Evolutionary conservation across 129 eudicot genomes (phyloP), one percentile per base, ranked within the genome.

Genomic region (Artemisia argyi): DNA sequence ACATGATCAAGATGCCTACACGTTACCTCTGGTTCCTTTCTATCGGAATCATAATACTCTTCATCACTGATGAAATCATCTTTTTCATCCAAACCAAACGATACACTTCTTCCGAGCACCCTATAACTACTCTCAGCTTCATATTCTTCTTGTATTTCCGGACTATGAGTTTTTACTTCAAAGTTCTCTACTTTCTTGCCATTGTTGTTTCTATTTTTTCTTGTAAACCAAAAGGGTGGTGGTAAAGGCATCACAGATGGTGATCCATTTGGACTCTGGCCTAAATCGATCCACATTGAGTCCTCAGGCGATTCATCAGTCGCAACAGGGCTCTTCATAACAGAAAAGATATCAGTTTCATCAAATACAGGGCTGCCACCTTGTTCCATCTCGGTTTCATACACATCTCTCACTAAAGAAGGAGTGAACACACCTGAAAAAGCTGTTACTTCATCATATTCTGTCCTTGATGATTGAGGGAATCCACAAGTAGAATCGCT

Each of bases 1-100:
- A 85, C 85, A 70, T 93, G 98, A 76, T 93, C 98, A 17, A 93
- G 96, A 81, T 93, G 97, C 77, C 82, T 79, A 75, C 95, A 93
- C 18, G 4, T 63, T 73, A 93, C 75, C 85, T 87, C 92, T n/a
- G 97, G 96, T 61, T 87, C 98, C 13, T 74, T 89, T 67, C 87
- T 71, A 30, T 81, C 86, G 5, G 91, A 83, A 18, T 86, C 92
- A 1, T 61, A 82, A 50, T 87, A 82, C 6, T 91, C 96, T 24
- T 77, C 92, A 11, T 89, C 86, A 51, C 81, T 89, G 26, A 76
- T 57, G 54, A 78, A 87, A 35, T 87, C 92, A 12, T 92, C 87
- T 59, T 84, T 88, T 16, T 83, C 86, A 16, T 79, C 55, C 39
- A 85, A 78, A 12, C 71, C 64, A 54, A 68, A 77, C 2, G 86